These are phyloP conservation scores for Geotrichum ghanense DNA, from an alignment of 805 yeast genomes.

Conservation along the genomic window DNA sequence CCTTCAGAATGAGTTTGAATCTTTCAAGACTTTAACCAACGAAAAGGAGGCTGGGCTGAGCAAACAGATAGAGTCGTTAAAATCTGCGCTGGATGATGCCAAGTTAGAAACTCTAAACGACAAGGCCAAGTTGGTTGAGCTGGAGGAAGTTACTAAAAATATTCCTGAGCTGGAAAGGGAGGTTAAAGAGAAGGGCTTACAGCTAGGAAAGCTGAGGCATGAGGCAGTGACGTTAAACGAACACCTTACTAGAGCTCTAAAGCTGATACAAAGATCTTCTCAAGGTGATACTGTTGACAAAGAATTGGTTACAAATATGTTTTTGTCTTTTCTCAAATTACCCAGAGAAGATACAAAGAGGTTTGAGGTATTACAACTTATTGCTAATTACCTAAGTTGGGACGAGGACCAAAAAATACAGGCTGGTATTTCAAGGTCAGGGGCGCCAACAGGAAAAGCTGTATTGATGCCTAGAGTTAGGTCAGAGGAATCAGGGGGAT, in stretches of 20 bases:
- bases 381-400: conserved; percentile 80
- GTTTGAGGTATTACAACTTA: conserved; percentile 79
- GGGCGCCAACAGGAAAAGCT: not conserved
- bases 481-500: conserved; percentile 19
- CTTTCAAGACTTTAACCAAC: conserved; percentile 7
- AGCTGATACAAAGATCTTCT: conserved; percentile 68
- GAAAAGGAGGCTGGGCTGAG: conserved; percentile 13
- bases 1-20: conserved; percentile 23
- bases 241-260: conserved; percentile 86
- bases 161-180: conserved; percentile 37
- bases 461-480: not conserved
- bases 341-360: conserved; percentile 92
- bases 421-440: conserved; percentile 22
- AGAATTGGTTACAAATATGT: conserved; percentile 75
- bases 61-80: conserved; percentile 12
- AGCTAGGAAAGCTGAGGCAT: conserved; percentile 84
- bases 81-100: conserved; percentile 15
- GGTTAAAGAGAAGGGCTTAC: conserved; percentile 57
- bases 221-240: conserved; percentile 91
- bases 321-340: conserved; percentile 72
- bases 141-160: conserved; percentile 17
- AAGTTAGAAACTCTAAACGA: conserved; percentile 22
- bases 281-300: conserved; percentile 72
- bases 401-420: conserved; percentile 42
- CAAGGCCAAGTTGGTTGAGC: conserved; percentile 22